These are phyloP conservation scores for Oligophagozyma castellii DNA, from an alignment of 1,139 yeast species.

Conservation along the genomic window DNA sequence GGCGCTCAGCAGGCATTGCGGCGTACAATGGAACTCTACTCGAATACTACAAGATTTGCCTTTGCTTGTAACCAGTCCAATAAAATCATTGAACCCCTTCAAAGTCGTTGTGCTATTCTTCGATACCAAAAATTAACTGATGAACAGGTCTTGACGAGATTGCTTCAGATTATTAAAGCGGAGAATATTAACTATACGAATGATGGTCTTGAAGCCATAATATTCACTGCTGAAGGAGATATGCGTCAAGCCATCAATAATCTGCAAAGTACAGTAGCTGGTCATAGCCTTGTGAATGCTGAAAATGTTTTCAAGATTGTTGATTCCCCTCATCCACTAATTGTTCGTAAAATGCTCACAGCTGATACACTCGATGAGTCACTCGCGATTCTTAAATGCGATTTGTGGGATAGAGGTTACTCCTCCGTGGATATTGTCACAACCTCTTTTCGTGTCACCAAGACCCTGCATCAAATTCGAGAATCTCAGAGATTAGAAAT, in stretches of 20 bases:
- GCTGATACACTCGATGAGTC: slow-evolving; percentile 55
- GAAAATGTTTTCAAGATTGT: slow-evolving; percentile 90
- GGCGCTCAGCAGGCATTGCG: slow-evolving; percentile 98
- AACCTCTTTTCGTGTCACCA: slow-evolving; percentile 78
- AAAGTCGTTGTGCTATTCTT: slow-evolving; percentile 90
- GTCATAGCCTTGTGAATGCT: slow-evolving; percentile 80
- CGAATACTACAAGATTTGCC: slow-evolving; percentile 90
- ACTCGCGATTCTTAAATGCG: slow-evolving; percentile 43
- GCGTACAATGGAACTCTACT: slow-evolving; percentile 93
- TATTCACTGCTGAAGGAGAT: slow-evolving; percentile 97
- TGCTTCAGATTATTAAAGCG: slow-evolving; percentile 53
- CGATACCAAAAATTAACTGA: slow-evolving; percentile 73
- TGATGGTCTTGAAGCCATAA: slow-evolving; percentile 84
- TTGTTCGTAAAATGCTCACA: slow-evolving; percentile 61
- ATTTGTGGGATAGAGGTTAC: slow-evolving; percentile 80
- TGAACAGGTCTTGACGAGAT: slow-evolving; percentile 67
- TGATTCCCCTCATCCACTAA: slow-evolving; percentile 91
- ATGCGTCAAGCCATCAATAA: slow-evolving; percentile 98
- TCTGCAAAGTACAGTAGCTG: slow-evolving; percentile 85
- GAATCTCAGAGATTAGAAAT: slow-evolving; percentile 61
- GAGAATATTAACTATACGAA: slow-evolving; percentile 73
- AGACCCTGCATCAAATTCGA: slow-evolving; percentile 51
- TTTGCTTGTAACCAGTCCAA: slow-evolving; percentile 93
- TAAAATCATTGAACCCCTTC: slow-evolving; percentile 92
- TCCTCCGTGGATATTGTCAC: slow-evolving; percentile 88